phyloP scores from a whole-genome alignment of 225 moss, liverwort and hornwort species.

The Climacium dendroides region DNA sequence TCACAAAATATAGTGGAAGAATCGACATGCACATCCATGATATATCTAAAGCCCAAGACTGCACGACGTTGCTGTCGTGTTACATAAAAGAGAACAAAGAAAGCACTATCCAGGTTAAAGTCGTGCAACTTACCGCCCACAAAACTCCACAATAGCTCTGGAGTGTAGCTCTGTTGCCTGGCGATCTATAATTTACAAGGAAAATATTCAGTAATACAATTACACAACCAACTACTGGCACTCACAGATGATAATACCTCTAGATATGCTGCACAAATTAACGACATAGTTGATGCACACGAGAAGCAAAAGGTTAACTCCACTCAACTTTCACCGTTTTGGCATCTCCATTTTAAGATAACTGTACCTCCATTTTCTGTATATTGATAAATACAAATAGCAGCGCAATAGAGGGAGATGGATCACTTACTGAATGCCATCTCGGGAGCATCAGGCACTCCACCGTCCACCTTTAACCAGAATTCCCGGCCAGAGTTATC shows the following conservation, averaged over 20 bases:
- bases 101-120: background rate
- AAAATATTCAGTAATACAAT: background rate
- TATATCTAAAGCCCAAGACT: background rate
- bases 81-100: background rate
- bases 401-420: background rate
- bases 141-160: constrained; percentile 70
- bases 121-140: constrained; percentile 50
- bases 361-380: background rate
- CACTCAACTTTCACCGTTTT: background rate
- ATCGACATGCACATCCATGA: background rate
- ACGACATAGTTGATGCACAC: background rate
- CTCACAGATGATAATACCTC: background rate
- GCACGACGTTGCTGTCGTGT: background rate
- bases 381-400: background rate
- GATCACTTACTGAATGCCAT: constrained; percentile 18
- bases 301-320: background rate
- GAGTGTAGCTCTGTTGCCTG: constrained; percentile 54
- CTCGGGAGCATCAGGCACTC: constrained; percentile 29
- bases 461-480: constrained; percentile 48
- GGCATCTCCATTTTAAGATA: background rate
- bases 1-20: background rate
- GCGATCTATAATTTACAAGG: constrained; percentile 30
- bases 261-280: background rate
- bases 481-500: constrained; percentile 20
- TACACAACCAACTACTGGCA: background rate